Evolutionary conservation across 2,329 filamentous ascomycete genomes (phyloP).

Genomic region (Coniochaeta sp.): DNA sequence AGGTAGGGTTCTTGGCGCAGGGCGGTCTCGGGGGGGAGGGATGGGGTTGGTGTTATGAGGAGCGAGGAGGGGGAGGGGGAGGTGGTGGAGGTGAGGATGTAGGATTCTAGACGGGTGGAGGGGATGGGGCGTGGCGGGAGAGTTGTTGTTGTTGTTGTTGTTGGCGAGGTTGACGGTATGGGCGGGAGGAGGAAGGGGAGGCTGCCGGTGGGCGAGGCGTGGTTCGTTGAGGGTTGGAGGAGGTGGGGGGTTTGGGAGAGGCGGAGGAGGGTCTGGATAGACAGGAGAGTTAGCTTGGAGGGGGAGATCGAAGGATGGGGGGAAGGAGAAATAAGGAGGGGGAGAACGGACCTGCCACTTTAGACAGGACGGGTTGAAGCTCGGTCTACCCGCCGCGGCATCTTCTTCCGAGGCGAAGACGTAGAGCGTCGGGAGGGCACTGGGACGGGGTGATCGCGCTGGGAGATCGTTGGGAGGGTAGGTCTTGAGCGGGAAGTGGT

Average conservation of each 20-base stretch:
- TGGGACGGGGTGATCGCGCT: conserved; percentile 40
- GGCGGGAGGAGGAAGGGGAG: conserved; percentile 73
- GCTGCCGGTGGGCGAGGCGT: conserved; percentile 83
- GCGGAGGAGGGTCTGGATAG: conserved; percentile 68
- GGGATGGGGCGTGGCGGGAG: conserved; percentile 17
- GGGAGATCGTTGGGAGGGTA: conserved; percentile 73
- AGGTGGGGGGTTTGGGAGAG: conserved; percentile 65
- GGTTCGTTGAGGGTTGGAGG: conserved; percentile 73
- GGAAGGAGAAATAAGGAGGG: background rate
- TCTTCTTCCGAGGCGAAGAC: conserved; percentile 66
- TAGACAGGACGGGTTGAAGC: conserved; percentile 86
- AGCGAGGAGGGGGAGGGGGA: background rate
- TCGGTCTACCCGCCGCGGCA: conserved; percentile 56
- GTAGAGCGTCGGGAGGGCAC: conserved; percentile 54
- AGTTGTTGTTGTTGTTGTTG: too few species aligned
- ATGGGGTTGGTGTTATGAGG: background rate
- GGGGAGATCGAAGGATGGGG: background rate
- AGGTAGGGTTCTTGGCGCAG: conserved; percentile 66
- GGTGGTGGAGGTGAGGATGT: conserved; percentile 7
- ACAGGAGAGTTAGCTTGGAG: conserved; percentile 2
- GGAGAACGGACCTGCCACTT: conserved; percentile 87
- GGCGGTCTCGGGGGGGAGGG: conserved; percentile 12
- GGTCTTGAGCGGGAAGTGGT: conserved; percentile 70
- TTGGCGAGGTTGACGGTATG: conserved; percentile 22
- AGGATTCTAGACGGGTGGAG: conserved; percentile 15